Evolutionary conservation across 352 stramenopile genomes (phyloP).

Genomic region (Phytophthora fragariae): DNA sequence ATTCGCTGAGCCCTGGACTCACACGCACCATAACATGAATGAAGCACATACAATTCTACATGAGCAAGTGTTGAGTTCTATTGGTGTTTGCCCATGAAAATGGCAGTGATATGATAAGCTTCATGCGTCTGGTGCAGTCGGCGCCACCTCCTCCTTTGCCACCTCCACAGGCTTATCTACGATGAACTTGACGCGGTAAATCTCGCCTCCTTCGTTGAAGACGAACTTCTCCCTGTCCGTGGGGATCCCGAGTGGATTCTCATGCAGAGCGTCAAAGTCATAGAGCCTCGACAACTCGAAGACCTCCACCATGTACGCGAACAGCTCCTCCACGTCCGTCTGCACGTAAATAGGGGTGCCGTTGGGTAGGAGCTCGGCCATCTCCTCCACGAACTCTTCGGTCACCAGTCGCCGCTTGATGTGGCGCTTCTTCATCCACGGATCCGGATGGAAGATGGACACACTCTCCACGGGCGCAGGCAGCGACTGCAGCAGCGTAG

Average conservation of each 20-base stretch:
- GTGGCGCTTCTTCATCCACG: constrained; percentile 92
- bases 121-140: constrained; percentile 18
- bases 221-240: constrained; percentile 85
- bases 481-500: constrained; percentile 64
- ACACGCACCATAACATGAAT: constrained; percentile 25
- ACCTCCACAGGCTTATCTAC: constrained; percentile 31
- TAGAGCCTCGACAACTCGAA: constrained; percentile 67
- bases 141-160: not conserved
- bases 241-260: constrained; percentile 71
- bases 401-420: constrained; percentile 84
- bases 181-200: constrained; percentile 70
- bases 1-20: constrained; percentile 11
- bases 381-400: constrained; percentile 65
- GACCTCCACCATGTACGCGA: constrained; percentile 85
- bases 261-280: constrained; percentile 42
- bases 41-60: constrained; percentile 22
- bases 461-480: constrained; percentile 67
- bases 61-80: not conserved
- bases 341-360: constrained; percentile 82
- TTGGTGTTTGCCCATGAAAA: not conserved
- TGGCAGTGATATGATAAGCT: not conserved
- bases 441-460: constrained; percentile 90
- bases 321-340: constrained; percentile 85
- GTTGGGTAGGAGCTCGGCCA: constrained; percentile 59
- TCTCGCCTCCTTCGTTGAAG: constrained; percentile 65